phyloP scores from a whole-genome alignment of 108 stramenopile genomes.

The Schizochytrium sp. region DNA sequence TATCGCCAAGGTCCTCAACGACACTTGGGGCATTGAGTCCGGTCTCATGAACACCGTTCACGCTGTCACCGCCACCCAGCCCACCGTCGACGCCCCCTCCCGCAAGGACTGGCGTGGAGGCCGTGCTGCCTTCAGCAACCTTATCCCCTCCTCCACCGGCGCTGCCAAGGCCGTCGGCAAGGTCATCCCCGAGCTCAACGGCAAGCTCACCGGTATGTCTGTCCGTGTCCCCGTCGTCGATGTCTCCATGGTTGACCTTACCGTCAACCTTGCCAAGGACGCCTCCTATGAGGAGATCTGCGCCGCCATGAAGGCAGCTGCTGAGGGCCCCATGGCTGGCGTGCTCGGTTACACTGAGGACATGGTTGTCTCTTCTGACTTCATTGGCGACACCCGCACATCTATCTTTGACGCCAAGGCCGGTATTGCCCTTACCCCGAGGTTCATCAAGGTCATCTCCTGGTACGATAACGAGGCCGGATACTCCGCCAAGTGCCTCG shows the following conservation, averaged over 20 bases:
- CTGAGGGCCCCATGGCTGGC: slow-evolving; percentile 92
- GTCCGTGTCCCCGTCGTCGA: slow-evolving; percentile 99
- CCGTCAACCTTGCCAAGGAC: slow-evolving; percentile 89
- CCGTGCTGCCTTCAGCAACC: slow-evolving; percentile 96
- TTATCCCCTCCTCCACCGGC: slow-evolving; percentile 95
- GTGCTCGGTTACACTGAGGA: slow-evolving; percentile 94
- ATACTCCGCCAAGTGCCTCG: slow-evolving; percentile 89
- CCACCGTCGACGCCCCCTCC: slow-evolving; percentile 95
- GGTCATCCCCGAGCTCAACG: slow-evolving; percentile 95
- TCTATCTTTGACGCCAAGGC: slow-evolving; percentile 97
- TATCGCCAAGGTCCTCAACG: slow-evolving; percentile 97
- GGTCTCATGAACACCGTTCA: slow-evolving; percentile 99
- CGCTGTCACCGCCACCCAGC: slow-evolving; percentile 98
- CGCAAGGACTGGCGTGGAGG: slow-evolving; percentile 99
- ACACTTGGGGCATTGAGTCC: slow-evolving; percentile 94
- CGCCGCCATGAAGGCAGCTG: slow-evolving; percentile 92
- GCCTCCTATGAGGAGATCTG: slow-evolving; percentile 95
- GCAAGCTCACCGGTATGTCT: slow-evolving; percentile 99
- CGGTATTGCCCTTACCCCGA: slow-evolving; percentile 93
- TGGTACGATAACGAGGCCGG: slow-evolving; percentile 99
- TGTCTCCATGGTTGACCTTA: slow-evolving; percentile 98
- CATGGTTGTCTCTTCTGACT: slow-evolving; percentile 95
- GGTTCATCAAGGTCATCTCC: slow-evolving; percentile 99
- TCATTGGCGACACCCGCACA: slow-evolving; percentile 89
- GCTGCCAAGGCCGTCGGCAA: slow-evolving; percentile 96